These are phyloP conservation scores for Saraca asoca DNA, from an alignment of 331 rosid genomes.

Conservation along the genomic window DNA sequence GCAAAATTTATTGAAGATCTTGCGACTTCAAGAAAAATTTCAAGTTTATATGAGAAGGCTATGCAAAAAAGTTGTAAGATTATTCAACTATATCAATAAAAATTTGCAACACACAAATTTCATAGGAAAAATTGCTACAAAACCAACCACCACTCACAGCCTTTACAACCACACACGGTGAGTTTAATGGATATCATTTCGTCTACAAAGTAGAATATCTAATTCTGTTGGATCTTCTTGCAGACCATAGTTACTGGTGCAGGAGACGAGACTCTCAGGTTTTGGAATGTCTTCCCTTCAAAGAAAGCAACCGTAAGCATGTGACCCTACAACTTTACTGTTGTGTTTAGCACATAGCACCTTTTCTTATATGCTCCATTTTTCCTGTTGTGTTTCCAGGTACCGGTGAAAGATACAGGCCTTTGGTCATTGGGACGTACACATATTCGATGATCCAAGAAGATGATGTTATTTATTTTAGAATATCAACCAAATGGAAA, in stretches of 20 bases:
- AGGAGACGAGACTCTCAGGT: constrained; percentile 91
- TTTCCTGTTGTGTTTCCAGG: constrained; percentile 46
- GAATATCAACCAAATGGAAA: background rate
- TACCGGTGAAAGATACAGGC: constrained; percentile 81
- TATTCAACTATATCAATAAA: too few relatives aligned
- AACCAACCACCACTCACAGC: too few relatives aligned
- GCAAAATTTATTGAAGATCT: too few relatives aligned
- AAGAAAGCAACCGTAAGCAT: constrained; percentile 73
- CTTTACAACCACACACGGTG: too few relatives aligned
- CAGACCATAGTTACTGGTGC: constrained; percentile 99
- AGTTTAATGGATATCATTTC: too few relatives aligned
- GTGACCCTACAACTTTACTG: constrained; percentile 16
- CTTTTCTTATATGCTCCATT: background rate
- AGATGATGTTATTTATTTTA: background rate
- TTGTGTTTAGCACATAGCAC: too few relatives aligned
- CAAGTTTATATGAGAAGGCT: too few relatives aligned
- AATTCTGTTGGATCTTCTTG: constrained; percentile 19
- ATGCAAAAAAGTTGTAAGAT: too few relatives aligned
- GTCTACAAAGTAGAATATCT: background rate
- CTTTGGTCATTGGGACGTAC: constrained; percentile 93
- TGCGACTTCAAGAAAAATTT: too few relatives aligned
- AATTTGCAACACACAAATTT: too few relatives aligned
- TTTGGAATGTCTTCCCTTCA: constrained; percentile 95
- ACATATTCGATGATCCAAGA: constrained; percentile 62
- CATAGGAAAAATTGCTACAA: too few relatives aligned